These are phyloP conservation scores for Zygoascus tannicola DNA, from an alignment of 805 yeast genomes.

Conservation along the genomic window DNA sequence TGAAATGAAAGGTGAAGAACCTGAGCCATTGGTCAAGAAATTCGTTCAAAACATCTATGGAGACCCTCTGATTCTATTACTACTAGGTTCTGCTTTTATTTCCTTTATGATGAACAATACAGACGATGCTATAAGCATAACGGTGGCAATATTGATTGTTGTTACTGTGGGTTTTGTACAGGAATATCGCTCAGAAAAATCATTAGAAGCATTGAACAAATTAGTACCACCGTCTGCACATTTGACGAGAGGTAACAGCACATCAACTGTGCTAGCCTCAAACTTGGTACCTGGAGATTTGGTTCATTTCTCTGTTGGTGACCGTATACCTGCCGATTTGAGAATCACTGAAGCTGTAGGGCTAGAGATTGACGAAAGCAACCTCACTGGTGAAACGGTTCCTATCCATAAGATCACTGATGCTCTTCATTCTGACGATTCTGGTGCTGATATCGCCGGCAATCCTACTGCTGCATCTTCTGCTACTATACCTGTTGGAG, in stretches of 20 bases:
- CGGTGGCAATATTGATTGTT: constrained; percentile 85
- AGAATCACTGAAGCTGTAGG: constrained; percentile 73
- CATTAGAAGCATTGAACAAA: constrained; percentile 83
- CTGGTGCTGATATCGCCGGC: constrained; percentile 17
- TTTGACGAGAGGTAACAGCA: constrained; percentile 69
- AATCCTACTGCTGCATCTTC: constrained; percentile 9
- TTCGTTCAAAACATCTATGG: constrained; percentile 75
- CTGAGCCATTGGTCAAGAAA: constrained; percentile 59
- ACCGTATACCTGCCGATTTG: constrained; percentile 92
- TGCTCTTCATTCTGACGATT: constrained; percentile 20
- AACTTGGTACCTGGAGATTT: constrained; percentile 92
- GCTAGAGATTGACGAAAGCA: constrained; percentile 82
- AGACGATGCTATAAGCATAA: constrained; percentile 91
- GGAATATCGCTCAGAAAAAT: constrained; percentile 91
- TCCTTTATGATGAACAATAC: constrained; percentile 91
- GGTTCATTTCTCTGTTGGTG: constrained; percentile 85
- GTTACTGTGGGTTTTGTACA: constrained; percentile 97
- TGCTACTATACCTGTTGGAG: constrained; percentile 41
- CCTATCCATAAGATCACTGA: constrained; percentile 66
- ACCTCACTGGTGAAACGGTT: constrained; percentile 88
- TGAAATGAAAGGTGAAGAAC: constrained; percentile 68
- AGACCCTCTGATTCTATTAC: constrained; percentile 80
- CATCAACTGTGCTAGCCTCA: constrained; percentile 76
- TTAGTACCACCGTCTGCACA: constrained; percentile 97
- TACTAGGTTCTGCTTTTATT: constrained; percentile 82